These are phyloP conservation scores for Naematelia encephala DNA, from an alignment of 768 basidiomycete species.

Conservation along the genomic window DNA sequence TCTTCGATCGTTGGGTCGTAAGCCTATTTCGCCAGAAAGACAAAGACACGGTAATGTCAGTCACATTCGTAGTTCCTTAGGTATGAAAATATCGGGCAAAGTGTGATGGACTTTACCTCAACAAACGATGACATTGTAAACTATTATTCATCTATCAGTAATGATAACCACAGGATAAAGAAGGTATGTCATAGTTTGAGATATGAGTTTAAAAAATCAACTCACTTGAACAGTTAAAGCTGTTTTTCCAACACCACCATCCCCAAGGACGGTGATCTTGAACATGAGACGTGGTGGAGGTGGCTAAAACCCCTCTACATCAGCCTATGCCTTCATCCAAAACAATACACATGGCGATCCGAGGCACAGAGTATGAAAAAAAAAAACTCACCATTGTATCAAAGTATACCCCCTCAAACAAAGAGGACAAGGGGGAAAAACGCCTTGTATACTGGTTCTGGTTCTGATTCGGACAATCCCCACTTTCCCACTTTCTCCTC, in stretches of 20 bases:
- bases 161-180: neutral
- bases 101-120: slow-evolving; percentile 53
- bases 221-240: slow-evolving; percentile 89
- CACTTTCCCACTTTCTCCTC: neutral
- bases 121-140: slow-evolving; percentile 96
- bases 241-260: slow-evolving; percentile 97
- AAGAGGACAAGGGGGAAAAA: neutral
- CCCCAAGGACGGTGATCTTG: slow-evolving; percentile 89
- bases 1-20: slow-evolving; percentile 99
- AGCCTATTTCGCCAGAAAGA: slow-evolving; percentile 57
- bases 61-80: no score
- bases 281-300: slow-evolving; percentile 24
- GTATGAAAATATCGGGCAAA: no score
- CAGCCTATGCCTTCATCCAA: neutral
- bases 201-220: slow-evolving; percentile 13
- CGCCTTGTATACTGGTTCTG: neutral
- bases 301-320: neutral
- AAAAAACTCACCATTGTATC: neutral
- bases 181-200: neutral
- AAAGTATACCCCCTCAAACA: neutral
- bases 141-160: slow-evolving; percentile 52
- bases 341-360: no score
- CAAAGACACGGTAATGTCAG: neutral
- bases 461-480: neutral
- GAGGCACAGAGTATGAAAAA: no score